Base-by-base conservation (phyloP, 768 basidiomycete species). In the Lyophyllum decastes region DNA sequence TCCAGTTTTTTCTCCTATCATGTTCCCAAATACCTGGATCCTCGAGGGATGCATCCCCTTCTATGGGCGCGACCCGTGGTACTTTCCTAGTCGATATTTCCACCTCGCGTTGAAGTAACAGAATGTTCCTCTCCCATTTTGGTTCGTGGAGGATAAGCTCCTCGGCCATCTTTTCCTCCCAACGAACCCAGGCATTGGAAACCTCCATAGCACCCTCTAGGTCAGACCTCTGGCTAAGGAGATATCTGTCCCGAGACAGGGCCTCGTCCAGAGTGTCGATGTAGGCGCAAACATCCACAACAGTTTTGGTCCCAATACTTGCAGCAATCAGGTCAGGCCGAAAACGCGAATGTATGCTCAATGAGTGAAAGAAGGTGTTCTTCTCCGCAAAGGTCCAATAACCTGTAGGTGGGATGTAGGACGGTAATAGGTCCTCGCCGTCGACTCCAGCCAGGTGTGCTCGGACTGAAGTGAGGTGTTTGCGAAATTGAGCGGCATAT, bases 241-340 rank as follows among this genome's bases (percentile, higher is more conserved):
- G 22, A 50, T 50, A 60, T 49, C 44, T 41, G 52, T 41, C 43
- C 45, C 55, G 63, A 55, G 61, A 54, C 46, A 75, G 63, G 19
- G 74, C 79, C 0, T 69, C 61, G 21, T 82, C 78, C 35, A 94
- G 74, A 17, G 76, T 61, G 33, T 84, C 77, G 59, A 94, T 70
- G 65, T 92, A 94, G 25, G 79, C 70, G 58, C 82, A 84, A 19
- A 94, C 87, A 57, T 94, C 90, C 49, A 81, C 71, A 9, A 82
- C 76, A 14, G 77, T 82, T 72, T 89, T 92, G 21, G 87, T 85
- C 57, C 77, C 76, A n/a, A 94, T 74, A 49, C 80, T 80, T 5
- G 74, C 77, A 0, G 90, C 85, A 49, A 95, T 88, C 47, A 94
- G 79, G 69, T 94, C 93, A 0, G 91, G 89, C 21, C 90, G 74